Percentiles rank a stretch among this genome's conserved stretches.
Evolutionary conservation across 345 rosid genomes (phyloP).

Genomic region (Rhodamnia rubescens): DNA sequence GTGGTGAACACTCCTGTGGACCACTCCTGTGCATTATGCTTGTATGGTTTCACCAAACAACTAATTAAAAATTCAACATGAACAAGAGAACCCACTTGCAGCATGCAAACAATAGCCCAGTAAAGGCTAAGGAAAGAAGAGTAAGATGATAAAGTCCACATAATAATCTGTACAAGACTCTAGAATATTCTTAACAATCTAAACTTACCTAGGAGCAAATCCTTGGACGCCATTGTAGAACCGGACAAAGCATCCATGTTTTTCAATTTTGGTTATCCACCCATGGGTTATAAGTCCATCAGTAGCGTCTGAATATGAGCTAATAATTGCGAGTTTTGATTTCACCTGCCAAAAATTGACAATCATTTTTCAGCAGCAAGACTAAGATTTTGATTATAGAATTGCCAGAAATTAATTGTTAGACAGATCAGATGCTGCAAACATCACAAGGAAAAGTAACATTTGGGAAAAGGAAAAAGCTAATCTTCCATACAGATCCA

Average conservation of each 20-base stretch:
- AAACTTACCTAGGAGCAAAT: conserved; percentile 59
- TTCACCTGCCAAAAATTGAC: conserved; percentile 53
- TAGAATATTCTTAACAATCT: neutral
- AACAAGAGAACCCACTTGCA: neutral
- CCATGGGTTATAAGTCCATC: conserved; percentile 83
- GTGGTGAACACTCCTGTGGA: neutral
- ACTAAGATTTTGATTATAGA: neutral
- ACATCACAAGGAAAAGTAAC: neutral
- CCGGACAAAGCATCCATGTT: conserved; percentile 89
- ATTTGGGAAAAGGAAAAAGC: neutral
- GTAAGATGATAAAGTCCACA: neutral
- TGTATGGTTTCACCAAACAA: neutral
- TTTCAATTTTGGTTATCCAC: conserved; percentile 93
- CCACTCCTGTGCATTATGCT: neutral
- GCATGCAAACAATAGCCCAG: neutral
- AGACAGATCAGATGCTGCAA: neutral
- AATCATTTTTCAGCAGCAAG: neutral
- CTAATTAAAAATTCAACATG: neutral
- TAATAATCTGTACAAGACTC: neutral
- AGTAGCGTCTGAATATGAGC: conserved; percentile 78
- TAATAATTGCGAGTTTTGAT: conserved; percentile 72
- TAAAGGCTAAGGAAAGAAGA: neutral
- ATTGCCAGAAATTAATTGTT: neutral
- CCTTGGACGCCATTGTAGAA: conserved; percentile 98
- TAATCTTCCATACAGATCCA: neutral